phyloP scores from a whole-genome alignment of 352 stramenopile genomes.

The Phytophthora idaei region DNA sequence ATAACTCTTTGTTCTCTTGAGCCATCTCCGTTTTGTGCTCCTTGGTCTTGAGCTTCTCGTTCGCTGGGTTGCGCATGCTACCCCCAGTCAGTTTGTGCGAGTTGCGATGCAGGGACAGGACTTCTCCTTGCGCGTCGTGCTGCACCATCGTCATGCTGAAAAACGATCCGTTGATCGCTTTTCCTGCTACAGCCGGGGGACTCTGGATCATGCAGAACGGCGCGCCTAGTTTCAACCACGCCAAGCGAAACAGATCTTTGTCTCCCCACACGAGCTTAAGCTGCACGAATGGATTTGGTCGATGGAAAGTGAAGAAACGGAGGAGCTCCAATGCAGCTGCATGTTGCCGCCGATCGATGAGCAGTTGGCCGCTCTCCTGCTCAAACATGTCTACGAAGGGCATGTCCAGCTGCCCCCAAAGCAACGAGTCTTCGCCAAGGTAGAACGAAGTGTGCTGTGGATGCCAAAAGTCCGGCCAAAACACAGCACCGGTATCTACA shows the following conservation, averaged over 20 bases:
- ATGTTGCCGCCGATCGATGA: conserved; percentile 44
- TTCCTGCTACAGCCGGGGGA: conserved; percentile 32
- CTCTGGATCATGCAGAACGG: conserved; percentile 57
- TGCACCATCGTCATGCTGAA: too few relatives aligned
- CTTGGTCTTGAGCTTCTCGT: too few relatives aligned
- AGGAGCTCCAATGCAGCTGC: conserved; percentile 13
- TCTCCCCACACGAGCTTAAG: conserved; percentile 52
- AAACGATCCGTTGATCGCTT: conserved; percentile 41
- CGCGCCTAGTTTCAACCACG: conserved; percentile 64
- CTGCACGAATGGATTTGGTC: conserved; percentile 27
- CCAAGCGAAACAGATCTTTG: conserved; percentile 53
- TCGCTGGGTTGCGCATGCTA: too few relatives aligned
- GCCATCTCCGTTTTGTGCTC: too few relatives aligned
- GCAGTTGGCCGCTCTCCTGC: too few relatives aligned
- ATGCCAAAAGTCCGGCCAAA: conserved; percentile 78
- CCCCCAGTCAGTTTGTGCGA: too few relatives aligned
- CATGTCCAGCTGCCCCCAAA: conserved; percentile 46
- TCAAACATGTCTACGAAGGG: conserved; percentile 65
- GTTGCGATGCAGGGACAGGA: too few relatives aligned
- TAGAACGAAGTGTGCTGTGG: conserved; percentile 58
- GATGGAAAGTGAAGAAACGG: conserved; percentile 45
- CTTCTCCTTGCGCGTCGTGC: too few relatives aligned
- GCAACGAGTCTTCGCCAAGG: conserved; percentile 31
- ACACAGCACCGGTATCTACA: conserved; percentile 44
- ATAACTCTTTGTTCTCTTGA: too few relatives aligned